phyloP scores from a whole-genome alignment of 306 rosid species.

The Sesbania bispinosa region DNA sequence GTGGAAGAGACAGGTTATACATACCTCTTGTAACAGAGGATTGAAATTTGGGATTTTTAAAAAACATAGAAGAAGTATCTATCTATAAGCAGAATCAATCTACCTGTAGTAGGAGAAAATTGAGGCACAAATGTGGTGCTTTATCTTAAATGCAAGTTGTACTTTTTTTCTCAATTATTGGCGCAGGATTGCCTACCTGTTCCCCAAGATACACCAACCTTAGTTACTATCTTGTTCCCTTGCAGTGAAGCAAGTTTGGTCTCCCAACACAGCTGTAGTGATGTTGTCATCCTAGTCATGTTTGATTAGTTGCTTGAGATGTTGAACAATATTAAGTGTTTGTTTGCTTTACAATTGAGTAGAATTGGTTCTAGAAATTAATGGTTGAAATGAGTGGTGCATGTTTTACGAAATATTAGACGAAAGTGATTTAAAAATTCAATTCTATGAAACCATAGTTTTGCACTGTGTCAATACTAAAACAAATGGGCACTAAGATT shows the following conservation, averaged over 20 bases:
- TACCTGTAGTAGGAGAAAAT: not conserved
- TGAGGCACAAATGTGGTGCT: not conserved
- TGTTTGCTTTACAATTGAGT: no score
- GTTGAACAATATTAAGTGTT: no score
- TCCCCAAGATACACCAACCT: not conserved
- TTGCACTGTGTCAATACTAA: no score
- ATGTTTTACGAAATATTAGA: no score
- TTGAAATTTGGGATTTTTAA: constrained; percentile 14
- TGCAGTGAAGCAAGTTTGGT: not conserved
- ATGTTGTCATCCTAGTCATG: not conserved
- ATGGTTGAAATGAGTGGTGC: no score
- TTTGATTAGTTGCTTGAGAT: not conserved
- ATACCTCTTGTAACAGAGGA: constrained; percentile 4
- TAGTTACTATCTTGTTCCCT: not conserved
- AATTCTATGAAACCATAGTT: no score
- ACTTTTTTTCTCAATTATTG: not conserved
- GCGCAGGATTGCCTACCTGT: not conserved
- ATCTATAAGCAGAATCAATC: not conserved
- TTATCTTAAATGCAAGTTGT: not conserved
- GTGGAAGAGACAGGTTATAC: constrained; percentile 1
- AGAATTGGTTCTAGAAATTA: no score
- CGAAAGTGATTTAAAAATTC: no score
- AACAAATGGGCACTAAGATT: no score
- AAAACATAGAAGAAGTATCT: constrained; percentile 1
- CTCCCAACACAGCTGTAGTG: not conserved